Percentiles rank a stretch among this genome's conserved stretches.
Conservation (phyloP, 2,329 filamentous ascomycete species). For the Verticillium dahliae region DNA sequence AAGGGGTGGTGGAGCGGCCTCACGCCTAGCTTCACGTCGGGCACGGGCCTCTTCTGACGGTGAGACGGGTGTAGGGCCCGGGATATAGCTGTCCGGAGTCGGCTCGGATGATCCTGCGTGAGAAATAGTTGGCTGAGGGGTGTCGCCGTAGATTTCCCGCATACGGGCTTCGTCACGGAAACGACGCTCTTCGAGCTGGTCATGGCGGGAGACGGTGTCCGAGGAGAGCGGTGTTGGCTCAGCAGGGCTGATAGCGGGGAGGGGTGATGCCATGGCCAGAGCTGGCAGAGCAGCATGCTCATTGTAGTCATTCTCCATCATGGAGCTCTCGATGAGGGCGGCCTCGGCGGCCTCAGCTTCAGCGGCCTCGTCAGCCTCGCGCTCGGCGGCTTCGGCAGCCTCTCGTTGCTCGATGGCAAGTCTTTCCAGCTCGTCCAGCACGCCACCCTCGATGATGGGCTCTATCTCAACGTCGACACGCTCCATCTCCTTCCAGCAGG, state of each 20-base stretch:
- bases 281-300: not conserved
- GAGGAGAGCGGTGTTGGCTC: not conserved
- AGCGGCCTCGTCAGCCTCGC: not conserved
- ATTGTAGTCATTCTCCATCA: not conserved
- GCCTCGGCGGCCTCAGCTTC: not conserved
- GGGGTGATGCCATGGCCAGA: not conserved
- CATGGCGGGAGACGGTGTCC: conserved; percentile 10
- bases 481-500: conserved; percentile 97
- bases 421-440: conserved; percentile 52
- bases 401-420: conserved; percentile 37
- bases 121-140: conserved; percentile 6
- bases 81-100: not conserved
- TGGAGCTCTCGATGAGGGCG: not conserved
- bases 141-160: conserved; percentile 47
- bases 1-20: not conserved
- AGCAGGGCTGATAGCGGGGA: conserved; percentile 1
- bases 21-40: conserved; percentile 20
- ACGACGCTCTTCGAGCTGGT: conserved; percentile 25
- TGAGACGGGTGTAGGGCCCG: conserved; percentile 11
- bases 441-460: conserved; percentile 57
- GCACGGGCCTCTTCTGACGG: conserved; percentile 21
- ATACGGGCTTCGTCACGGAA: conserved; percentile 42
- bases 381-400: conserved; percentile 16
- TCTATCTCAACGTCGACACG: conserved; percentile 91
- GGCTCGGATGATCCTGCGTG: conserved; percentile 7